Conservation (phyloP, 495 filamentous ascomycete genomes). For the Cenococcum geophilum region DNA sequence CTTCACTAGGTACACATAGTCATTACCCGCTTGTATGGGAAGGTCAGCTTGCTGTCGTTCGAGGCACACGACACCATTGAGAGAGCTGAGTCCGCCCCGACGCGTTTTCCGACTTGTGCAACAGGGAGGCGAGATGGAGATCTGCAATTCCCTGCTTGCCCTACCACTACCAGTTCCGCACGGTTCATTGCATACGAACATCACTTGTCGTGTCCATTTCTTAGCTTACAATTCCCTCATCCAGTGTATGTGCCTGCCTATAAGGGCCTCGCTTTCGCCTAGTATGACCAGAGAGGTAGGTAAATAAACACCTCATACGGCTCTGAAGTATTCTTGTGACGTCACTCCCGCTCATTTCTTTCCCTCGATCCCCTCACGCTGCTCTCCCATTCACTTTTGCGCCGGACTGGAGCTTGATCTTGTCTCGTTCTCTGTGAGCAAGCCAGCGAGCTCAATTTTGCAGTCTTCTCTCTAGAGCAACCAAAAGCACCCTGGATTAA, state of each 20-base stretch:
- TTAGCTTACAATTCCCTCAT: background rate
- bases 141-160: background rate
- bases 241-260: background rate
- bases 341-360: constrained; percentile 1
- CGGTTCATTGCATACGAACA: background rate
- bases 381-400: background rate
- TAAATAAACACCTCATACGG: background rate
- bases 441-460: background rate
- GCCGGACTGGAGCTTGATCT: background rate
- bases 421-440: background rate
- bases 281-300: background rate
- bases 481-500: too few species aligned
- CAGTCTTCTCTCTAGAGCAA: too few species aligned
- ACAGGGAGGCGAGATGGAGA: background rate
- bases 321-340: background rate
- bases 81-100: too few species aligned
- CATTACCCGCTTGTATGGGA: background rate
- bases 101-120: too few species aligned
- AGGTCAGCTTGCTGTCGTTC: background rate
- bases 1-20: background rate
- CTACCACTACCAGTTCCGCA: background rate
- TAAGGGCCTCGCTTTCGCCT: background rate
- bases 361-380: background rate
- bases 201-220: background rate
- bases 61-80: background rate